Evolutionary conservation across 108 stramenopile species (phyloP).

Genomic region (Ochromonas danica): DNA sequence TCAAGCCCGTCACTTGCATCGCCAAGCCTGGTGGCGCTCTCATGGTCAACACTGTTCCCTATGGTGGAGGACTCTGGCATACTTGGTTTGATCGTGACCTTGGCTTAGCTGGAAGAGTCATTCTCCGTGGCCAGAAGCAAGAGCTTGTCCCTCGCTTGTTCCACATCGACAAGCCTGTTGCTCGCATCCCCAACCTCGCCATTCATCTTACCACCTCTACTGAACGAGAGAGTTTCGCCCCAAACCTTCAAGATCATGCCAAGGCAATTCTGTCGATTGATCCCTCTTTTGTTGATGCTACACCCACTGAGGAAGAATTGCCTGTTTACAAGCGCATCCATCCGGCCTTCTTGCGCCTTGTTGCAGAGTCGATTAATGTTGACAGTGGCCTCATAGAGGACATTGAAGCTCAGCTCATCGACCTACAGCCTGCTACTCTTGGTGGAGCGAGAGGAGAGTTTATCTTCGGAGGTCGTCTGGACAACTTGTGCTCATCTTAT

Average conservation of each 20-base stretch:
- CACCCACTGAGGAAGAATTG: conserved; percentile 6
- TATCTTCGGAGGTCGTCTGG: conserved; percentile 82
- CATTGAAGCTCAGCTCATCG: conserved; percentile 86
- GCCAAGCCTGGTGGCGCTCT: conserved; percentile 42
- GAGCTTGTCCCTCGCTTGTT: conserved; percentile 21
- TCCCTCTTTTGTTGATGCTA: not conserved
- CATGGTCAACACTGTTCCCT: conserved; percentile 82
- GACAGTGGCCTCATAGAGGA: conserved; percentile 67
- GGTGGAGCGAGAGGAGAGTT: conserved; percentile 83
- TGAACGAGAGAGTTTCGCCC: conserved; percentile 44
- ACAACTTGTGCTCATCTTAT: conserved; percentile 91
- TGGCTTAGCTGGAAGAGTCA: conserved; percentile 77
- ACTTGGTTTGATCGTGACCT: conserved; percentile 79
- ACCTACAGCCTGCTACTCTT: conserved; percentile 77
- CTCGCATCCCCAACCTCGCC: conserved; percentile 86
- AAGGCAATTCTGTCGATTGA: conserved; percentile 80
- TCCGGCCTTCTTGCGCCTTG: not conserved
- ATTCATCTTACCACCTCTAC: conserved; percentile 74
- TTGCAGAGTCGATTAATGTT: not conserved
- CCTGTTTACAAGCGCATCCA: conserved; percentile 4
- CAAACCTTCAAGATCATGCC: conserved; percentile 90
- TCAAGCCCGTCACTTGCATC: conserved; percentile 75
- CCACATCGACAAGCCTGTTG: conserved; percentile 67
- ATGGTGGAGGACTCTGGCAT: conserved; percentile 94
- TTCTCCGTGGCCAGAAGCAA: conserved; percentile 56